phyloP scores from a whole-genome alignment of 805 yeast genomes.

The Saturnispora mendoncae region DNA sequence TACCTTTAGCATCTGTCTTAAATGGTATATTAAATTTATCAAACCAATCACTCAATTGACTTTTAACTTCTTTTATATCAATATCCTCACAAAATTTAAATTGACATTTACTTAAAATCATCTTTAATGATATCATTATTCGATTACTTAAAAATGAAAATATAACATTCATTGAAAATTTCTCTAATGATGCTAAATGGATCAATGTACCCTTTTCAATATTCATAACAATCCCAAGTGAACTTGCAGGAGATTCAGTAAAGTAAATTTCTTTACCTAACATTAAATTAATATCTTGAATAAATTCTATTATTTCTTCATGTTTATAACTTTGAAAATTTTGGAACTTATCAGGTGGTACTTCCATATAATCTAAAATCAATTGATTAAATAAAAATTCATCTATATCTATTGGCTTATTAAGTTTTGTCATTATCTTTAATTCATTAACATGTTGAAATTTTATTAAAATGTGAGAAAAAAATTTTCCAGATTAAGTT shows the following conservation, averaged over 20 bases:
- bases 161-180: constrained; percentile 1
- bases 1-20: not conserved
- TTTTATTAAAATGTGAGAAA: not conserved
- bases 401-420: not conserved
- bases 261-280: constrained; percentile 9
- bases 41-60: constrained; percentile 8
- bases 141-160: constrained; percentile 5
- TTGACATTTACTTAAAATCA: constrained; percentile 6
- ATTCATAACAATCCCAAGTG: constrained; percentile 13
- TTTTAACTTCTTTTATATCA: constrained; percentile 1
- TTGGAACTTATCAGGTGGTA: constrained; percentile 2
- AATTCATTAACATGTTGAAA: not conserved
- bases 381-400: constrained; percentile 1
- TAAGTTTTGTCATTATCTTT: not conserved
- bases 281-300: constrained; percentile 1
- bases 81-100: not conserved
- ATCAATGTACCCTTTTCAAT: constrained; percentile 11
- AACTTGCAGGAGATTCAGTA: not conserved
- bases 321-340: constrained; percentile 1
- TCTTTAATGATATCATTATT: constrained; percentile 1
- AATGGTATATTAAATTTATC: constrained; percentile 3
- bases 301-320: constrained; percentile 1
- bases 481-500: not conserved
- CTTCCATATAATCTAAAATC: not conserved
- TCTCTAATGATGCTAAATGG: constrained; percentile 8